These are phyloP conservation scores for Psilocybe azurescens DNA, from an alignment of 768 basidiomycete genomes.

Conservation along the genomic window DNA sequence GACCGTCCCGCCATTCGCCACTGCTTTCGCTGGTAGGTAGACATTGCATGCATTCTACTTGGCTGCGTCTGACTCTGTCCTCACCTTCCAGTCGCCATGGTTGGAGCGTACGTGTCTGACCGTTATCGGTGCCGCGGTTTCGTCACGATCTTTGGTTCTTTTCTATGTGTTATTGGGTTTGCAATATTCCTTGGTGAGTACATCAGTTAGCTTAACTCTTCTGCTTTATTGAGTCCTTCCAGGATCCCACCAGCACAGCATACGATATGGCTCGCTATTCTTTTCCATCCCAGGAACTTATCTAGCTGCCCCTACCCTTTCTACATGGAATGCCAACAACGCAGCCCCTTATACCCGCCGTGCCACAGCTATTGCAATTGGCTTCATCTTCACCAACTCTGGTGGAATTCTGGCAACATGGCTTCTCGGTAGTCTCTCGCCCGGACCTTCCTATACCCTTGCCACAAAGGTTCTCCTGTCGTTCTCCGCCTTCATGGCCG, in stretches of 20 bases:
- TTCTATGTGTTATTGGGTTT: constrained; percentile 55
- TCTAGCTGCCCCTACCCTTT: constrained; percentile 54
- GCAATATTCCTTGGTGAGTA: constrained; percentile 57
- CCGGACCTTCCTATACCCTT: constrained; percentile 52
- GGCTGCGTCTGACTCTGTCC: not conserved
- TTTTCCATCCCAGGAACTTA: constrained; percentile 59
- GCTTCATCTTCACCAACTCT: constrained; percentile 60
- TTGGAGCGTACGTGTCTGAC: constrained; percentile 55
- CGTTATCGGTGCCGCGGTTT: constrained; percentile 55
- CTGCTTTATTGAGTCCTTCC: not conserved
- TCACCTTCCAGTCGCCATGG: constrained; percentile 33
- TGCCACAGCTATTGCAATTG: constrained; percentile 62
- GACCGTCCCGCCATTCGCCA: constrained; percentile 63
- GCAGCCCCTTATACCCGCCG: constrained; percentile 58
- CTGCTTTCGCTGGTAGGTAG: constrained; percentile 51
- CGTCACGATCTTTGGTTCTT: constrained; percentile 46
- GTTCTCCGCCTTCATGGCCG: constrained; percentile 44
- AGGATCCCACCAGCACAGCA: constrained; percentile 41
- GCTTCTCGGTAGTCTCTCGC: constrained; percentile 57
- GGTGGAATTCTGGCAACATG: constrained; percentile 68
- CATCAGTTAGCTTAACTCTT: not conserved
- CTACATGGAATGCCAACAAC: constrained; percentile 70
- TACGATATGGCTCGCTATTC: constrained; percentile 63
- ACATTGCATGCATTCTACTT: not conserved
- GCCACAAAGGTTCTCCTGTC: constrained; percentile 49